Base-by-base conservation (phyloP, 108 stramenopile species). In the Nitzschia sp. region DNA sequence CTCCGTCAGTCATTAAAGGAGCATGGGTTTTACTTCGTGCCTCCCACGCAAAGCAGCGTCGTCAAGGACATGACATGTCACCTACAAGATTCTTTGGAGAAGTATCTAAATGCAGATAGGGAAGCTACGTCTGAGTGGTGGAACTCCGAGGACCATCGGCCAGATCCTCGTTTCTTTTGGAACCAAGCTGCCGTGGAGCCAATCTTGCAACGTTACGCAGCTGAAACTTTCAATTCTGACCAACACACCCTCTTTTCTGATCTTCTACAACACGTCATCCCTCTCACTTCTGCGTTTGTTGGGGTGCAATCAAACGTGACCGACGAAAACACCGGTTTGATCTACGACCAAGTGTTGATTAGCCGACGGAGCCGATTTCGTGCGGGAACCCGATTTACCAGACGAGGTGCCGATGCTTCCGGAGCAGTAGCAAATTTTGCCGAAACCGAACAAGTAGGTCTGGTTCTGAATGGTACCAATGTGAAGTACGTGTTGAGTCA, bases 151-250 rank as follows among this genome's bases (percentile, higher is more conserved):
- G 54, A 35, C 18, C 21, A 24, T 35, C 29, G 31, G 46, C 84
- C 91, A 13, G 96, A 98, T 78, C 59, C 79, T 21, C 89, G 96
- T 13, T 98, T 97, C 79, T 96, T 98, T 77, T 98, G 97, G 97
- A 98, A 98, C 70, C 83, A 93, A 76, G 71, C 76, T 29, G 70
- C 92, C 29, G 68, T 93, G 29, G 75, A 85, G 32, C 75, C 78
- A 8, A 53, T 97, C 19, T 45, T 91, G 30, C 59, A 70, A 18
- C 60, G 66, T 13, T 54, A 75, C 62, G 55, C 26, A n/a, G 1
- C 30, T 5, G 11, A 15, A 38, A n/a, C 49, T 4, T 17, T 5
- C 18, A n/a, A 8, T 4, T 51, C 49, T n/a, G 13, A 17, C 4
- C 8, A 19, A 4, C 38, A 6, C 9, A 42, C 38, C 9, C 49